Conservation (phyloP, 2,329 filamentous ascomycete species). For the Diaporthe aspalathi region DNA sequence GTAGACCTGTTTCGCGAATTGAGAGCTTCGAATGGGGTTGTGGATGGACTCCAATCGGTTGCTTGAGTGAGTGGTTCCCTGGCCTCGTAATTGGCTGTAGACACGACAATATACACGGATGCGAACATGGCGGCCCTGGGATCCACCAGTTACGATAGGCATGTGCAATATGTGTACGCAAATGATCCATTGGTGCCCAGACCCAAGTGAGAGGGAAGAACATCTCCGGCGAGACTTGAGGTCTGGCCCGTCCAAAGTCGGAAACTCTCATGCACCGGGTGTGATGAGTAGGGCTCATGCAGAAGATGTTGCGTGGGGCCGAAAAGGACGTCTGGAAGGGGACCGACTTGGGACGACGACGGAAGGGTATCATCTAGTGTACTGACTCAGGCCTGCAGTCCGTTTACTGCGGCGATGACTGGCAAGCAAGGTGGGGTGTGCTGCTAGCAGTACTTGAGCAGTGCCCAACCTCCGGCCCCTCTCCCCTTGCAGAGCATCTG, state of each 20-base stretch:
- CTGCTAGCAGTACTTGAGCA: neutral
- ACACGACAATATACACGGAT: too few species aligned
- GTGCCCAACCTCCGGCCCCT: too few species aligned
- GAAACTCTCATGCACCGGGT: slow-evolving; percentile 2
- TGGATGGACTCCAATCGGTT: too few species aligned
- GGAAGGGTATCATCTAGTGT: neutral
- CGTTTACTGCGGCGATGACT: neutral
- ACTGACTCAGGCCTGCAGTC: neutral
- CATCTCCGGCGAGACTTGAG: too few species aligned
- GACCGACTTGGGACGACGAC: slow-evolving; percentile 6
- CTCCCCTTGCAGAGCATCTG: too few species aligned
- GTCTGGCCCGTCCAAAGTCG: neutral
- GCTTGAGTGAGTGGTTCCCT: too few species aligned
- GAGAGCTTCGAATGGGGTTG: neutral
- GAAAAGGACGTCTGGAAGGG: neutral
- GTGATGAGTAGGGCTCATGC: slow-evolving; percentile 10
- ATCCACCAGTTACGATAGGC: too few species aligned
- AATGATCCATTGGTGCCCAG: too few species aligned
- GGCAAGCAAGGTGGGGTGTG: neutral
- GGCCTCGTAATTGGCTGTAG: too few species aligned
- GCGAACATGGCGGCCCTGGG: too few species aligned
- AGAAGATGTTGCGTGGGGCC: slow-evolving; percentile 5
- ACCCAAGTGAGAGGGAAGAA: too few species aligned
- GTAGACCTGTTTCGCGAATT: neutral
- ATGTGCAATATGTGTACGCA: too few species aligned